A percentile compares a stretch with the other conserved stretches of the same genome.
phyloP scores from a whole-genome alignment of 176 grass and related monocot genomes.

The Areca catechu region DNA sequence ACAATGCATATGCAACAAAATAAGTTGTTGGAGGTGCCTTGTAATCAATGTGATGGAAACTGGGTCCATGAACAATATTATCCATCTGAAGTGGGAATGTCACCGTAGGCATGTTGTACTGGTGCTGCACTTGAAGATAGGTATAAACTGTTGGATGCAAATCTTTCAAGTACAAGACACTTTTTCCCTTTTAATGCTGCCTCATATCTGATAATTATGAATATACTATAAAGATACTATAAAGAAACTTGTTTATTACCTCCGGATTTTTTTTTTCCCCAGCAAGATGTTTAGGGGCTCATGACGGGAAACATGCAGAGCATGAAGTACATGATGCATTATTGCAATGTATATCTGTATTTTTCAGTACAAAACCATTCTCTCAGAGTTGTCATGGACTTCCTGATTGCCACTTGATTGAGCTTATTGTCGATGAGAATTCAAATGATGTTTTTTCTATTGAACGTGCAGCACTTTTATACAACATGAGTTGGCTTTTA shows the following conservation, averaged over 20 bases:
- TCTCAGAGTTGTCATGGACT: conserved; percentile 32
- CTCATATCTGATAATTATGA: background rate
- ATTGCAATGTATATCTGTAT: conserved; percentile 48
- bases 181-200: background rate
- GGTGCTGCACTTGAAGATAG: conserved; percentile 63
- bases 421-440: conserved; percentile 36
- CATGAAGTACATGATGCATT: conserved; percentile 71
- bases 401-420: conserved; percentile 31
- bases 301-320: conserved; percentile 24
- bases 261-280: conserved; percentile 23
- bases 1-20: conserved; percentile 29
- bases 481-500: conserved; percentile 54
- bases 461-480: conserved; percentile 65
- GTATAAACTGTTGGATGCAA: conserved; percentile 26
- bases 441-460: conserved; percentile 34
- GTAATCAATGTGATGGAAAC: conserved; percentile 34
- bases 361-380: conserved; percentile 34
- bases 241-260: background rate
- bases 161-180: no score
- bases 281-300: conserved; percentile 47
- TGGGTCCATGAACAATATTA: conserved; percentile 43
- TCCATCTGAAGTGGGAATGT: conserved; percentile 42
- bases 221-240: background rate
- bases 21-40: conserved; percentile 65
- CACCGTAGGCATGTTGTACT: conserved; percentile 31